Conservation (phyloP, 805 yeast species). For the Candida ortonii region DNA sequence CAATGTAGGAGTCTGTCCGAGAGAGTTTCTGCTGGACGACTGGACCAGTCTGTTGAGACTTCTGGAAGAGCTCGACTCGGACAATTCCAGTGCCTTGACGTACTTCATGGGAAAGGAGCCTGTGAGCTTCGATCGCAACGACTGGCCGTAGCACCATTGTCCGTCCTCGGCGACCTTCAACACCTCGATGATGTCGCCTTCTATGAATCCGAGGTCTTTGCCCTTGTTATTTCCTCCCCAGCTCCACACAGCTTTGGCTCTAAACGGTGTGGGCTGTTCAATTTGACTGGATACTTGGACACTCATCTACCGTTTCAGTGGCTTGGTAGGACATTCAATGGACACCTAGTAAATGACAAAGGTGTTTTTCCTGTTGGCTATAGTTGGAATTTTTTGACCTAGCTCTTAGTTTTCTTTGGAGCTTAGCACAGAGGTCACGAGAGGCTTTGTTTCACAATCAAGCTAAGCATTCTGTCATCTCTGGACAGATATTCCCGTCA, state of each 20-base stretch:
- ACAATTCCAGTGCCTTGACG: slow-evolving; percentile 47
- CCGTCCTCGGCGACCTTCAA: slow-evolving; percentile 71
- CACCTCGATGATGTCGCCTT: slow-evolving; percentile 89
- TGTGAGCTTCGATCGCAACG: slow-evolving; percentile 72
- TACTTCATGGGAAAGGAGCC: slow-evolving; percentile 89
- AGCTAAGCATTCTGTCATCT: too few species aligned
- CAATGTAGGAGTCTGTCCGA: slow-evolving; percentile 4
- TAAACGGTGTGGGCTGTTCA: slow-evolving; percentile 32
- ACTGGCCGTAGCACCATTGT: slow-evolving; percentile 86
- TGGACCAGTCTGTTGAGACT: slow-evolving; percentile 9
- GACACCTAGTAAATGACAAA: too few species aligned
- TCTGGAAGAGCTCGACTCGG: slow-evolving; percentile 10
- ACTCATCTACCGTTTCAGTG: too few species aligned
- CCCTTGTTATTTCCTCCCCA: slow-evolving; percentile 92
- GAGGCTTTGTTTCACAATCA: too few species aligned
- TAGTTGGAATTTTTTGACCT: too few species aligned
- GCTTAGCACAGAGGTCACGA: too few species aligned
- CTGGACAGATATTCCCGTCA: too few species aligned
- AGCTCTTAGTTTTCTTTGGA: too few species aligned
- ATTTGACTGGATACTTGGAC: too few species aligned
- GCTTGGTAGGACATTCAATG: too few species aligned
- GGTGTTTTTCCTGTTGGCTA: too few species aligned
- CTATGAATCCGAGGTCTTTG: slow-evolving; percentile 82
- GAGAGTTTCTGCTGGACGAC: slow-evolving; percentile 8
- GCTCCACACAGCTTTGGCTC: slow-evolving; percentile 65